Conservation (phyloP, 2,329 filamentous ascomycete genomes). For the Trichoderma semiorbis region DNA sequence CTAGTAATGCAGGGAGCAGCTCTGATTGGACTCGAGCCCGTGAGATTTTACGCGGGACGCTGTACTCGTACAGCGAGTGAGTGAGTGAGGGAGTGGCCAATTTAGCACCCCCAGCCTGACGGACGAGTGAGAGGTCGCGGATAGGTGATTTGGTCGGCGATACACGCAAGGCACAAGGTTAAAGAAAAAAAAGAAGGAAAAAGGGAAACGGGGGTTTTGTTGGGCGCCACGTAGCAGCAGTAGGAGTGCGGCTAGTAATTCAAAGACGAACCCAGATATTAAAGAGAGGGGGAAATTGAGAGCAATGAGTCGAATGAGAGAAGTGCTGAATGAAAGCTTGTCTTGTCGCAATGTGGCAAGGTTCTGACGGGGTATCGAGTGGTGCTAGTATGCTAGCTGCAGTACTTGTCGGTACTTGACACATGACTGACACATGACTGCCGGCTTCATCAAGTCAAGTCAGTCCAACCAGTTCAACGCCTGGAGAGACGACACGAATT, state of each 20-base stretch:
- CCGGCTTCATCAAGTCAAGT: neutral
- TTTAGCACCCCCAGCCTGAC: neutral
- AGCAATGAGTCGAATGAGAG: neutral
- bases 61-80: neutral
- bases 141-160: neutral
- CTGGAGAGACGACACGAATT: too few relatives aligned
- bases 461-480: too few relatives aligned
- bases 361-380: neutral
- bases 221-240: neutral
- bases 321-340: neutral
- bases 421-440: neutral
- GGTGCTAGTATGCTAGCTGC: neutral
- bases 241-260: constrained; percentile 1
- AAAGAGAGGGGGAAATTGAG: neutral
- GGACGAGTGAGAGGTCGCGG: constrained; percentile 40
- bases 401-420: neutral
- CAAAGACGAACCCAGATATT: neutral
- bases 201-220: neutral
- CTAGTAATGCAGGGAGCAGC: neutral
- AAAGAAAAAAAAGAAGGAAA: neutral
- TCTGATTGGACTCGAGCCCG: neutral
- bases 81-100: neutral
- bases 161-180: neutral
- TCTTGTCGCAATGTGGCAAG: neutral
- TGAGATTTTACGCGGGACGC: neutral